phyloP scores from a whole-genome alignment of 2,329 filamentous ascomycete species.

The Talaromyces albobiverticillius region DNA sequence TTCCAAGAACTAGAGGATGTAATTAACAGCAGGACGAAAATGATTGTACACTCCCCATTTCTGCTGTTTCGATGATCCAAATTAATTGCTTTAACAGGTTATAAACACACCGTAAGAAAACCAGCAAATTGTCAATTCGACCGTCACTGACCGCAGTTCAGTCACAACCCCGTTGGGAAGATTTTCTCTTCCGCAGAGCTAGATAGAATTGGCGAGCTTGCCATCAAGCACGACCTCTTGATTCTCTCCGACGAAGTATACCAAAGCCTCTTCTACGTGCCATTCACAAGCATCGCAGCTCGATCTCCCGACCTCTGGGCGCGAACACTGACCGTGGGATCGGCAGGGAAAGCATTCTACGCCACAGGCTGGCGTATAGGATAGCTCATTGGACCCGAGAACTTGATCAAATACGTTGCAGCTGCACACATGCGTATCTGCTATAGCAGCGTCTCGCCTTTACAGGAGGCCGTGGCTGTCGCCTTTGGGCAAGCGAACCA shows the following conservation, averaged over 20 bases:
- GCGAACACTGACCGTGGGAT: slow-evolving; percentile 89
- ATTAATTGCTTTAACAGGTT: too few species aligned
- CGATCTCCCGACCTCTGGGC: slow-evolving; percentile 85
- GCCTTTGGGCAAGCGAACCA: slow-evolving; percentile 88
- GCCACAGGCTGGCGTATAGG: slow-evolving; percentile 96
- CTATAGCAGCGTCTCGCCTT: slow-evolving; percentile 86
- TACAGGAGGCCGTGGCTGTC: slow-evolving; percentile 91
- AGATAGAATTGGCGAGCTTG: slow-evolving; percentile 78
- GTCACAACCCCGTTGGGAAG: slow-evolving; percentile 94
- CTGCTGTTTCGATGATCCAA: too few species aligned
- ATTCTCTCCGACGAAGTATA: slow-evolving; percentile 94
- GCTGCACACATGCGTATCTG: slow-evolving; percentile 95
- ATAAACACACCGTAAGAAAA: slow-evolving; percentile 53
- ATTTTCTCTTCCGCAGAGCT: slow-evolving; percentile 85
- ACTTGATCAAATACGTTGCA: slow-evolving; percentile 86
- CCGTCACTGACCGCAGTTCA: slow-evolving; percentile 16
- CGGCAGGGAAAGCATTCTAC: slow-evolving; percentile 97
- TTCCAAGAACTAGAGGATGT: slow-evolving; percentile 76
- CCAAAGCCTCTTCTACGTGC: slow-evolving; percentile 90
- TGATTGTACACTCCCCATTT: too few species aligned
- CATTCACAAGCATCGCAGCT: slow-evolving; percentile 88
- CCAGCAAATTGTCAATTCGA: too few species aligned
- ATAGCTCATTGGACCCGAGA: slow-evolving; percentile 85
- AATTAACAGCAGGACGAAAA: slow-evolving; percentile 84
- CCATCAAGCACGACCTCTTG: slow-evolving; percentile 88